phyloP scores from a whole-genome alignment of 345 rosid species.

The Eucalyptus virginea region DNA sequence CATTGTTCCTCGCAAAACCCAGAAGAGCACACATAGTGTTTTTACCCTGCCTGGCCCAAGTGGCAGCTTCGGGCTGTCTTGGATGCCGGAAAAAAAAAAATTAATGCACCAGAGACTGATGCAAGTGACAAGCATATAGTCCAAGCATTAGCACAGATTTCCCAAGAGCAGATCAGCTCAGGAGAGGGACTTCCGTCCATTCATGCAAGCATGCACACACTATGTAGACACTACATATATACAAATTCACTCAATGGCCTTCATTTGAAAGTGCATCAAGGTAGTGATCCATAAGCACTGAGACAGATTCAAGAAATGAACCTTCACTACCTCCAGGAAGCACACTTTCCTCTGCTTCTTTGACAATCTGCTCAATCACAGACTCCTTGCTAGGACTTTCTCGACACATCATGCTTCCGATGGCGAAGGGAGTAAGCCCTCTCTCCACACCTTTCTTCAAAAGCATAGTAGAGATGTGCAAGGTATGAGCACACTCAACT shows the following conservation, averaged over 20 bases:
- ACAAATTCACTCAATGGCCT: not conserved
- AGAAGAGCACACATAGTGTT: not conserved
- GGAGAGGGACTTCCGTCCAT: not conserved
- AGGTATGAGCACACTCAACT: conserved; percentile 25
- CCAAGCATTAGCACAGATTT: not conserved
- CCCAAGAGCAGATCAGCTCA: not conserved
- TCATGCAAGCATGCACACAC: not conserved
- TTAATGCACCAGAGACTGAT: not conserved
- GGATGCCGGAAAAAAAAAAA: not conserved
- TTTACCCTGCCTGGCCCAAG: not conserved
- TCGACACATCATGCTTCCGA: conserved; percentile 79
- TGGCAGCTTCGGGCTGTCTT: not conserved
- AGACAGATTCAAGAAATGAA: conserved; percentile 34
- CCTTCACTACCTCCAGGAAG: conserved; percentile 44
- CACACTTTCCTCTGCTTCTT: conserved; percentile 41
- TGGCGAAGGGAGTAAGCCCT: conserved; percentile 56
- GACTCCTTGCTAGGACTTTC: conserved; percentile 46
- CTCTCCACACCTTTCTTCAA: conserved; percentile 66
- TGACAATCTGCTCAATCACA: conserved; percentile 49
- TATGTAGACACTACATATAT: not conserved
- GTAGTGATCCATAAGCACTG: conserved; percentile 39
- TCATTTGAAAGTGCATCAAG: conserved; percentile 18
- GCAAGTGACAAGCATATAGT: not conserved
- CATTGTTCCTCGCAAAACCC: not conserved
- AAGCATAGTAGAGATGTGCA: conserved; percentile 71